Conservation (phyloP, 495 filamentous ascomycete species). For the Penicillium tannophilum region DNA sequence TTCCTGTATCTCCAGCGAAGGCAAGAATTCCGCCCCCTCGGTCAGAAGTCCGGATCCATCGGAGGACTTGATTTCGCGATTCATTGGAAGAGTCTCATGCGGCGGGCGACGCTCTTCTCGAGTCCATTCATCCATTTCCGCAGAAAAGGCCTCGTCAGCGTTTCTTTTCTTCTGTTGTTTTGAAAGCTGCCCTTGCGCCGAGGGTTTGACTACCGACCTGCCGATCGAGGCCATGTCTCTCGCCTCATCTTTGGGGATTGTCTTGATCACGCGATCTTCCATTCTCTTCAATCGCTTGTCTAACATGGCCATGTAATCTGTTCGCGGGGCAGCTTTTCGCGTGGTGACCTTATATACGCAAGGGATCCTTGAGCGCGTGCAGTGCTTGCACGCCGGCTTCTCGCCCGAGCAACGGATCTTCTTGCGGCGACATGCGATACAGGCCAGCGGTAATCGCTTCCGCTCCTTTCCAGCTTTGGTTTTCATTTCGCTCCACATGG, state of each 20-base stretch:
- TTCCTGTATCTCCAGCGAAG: constrained; percentile 87
- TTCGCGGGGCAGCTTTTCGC: constrained; percentile 90
- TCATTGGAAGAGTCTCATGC: constrained; percentile 57
- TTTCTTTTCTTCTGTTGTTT: constrained; percentile 75
- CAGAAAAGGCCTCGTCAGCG: constrained; percentile 86
- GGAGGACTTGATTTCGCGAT: constrained; percentile 58
- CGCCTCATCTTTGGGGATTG: constrained; percentile 82
- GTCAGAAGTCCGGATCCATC: constrained; percentile 73
- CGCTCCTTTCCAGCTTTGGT: constrained; percentile 98
- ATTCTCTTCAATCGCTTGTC: constrained; percentile 91
- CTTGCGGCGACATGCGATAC: constrained; percentile 94
- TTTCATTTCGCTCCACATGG: constrained; percentile 94
- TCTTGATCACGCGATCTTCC: constrained; percentile 97
- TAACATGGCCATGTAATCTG: constrained; percentile 99
- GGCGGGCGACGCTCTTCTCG: constrained; percentile 51
- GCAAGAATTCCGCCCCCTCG: constrained; percentile 82
- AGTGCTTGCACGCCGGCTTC: constrained; percentile 97
- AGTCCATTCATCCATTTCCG: constrained; percentile 82
- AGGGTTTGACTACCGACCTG: constrained; percentile 78
- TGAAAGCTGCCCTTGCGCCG: constrained; percentile 60
- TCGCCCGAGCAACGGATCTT: constrained; percentile 98
- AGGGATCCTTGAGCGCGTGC: constrained; percentile 86
- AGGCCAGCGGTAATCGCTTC: constrained; percentile 89
- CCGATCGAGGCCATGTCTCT: constrained; percentile 62
- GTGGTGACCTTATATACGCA: constrained; percentile 99